Conservation (phyloP, 441 rosid species). For the Gossypium schwendimanii region DNA sequence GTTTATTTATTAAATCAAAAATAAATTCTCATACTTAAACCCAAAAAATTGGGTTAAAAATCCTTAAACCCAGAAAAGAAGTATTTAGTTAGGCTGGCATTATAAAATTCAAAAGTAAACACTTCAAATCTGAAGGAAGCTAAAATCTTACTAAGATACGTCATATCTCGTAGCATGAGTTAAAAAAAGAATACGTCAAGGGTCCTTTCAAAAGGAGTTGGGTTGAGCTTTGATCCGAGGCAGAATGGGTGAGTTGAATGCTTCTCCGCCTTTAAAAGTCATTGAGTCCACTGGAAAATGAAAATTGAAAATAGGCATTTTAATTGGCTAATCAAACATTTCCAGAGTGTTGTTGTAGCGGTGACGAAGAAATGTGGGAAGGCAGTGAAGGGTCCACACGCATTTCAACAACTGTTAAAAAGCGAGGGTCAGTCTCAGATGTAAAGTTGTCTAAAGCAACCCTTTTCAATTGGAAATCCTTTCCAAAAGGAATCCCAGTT, state of each 20-base stretch:
- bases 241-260: not conserved
- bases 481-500: not conserved
- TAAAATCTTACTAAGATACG: not conserved
- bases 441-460: not conserved
- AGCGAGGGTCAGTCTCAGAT: not conserved
- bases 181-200: not conserved
- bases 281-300: not conserved
- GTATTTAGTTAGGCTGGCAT: too few relatives aligned
- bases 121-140: too few relatives aligned
- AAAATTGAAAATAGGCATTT: too few relatives aligned
- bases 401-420: not conserved
- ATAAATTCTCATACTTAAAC: too few relatives aligned
- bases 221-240: not conserved
- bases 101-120: too few relatives aligned
- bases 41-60: not conserved
- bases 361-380: not conserved
- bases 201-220: not conserved
- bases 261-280: not conserved
- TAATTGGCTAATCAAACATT: too few relatives aligned
- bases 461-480: not conserved
- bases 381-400: constrained; percentile 9
- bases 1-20: too few relatives aligned
- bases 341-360: too few relatives aligned
- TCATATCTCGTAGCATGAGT: not conserved
- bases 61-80: too few relatives aligned